phyloP scores from a whole-genome alignment of 2,329 filamentous ascomycete genomes.

The Fusarium sp. region DNA sequence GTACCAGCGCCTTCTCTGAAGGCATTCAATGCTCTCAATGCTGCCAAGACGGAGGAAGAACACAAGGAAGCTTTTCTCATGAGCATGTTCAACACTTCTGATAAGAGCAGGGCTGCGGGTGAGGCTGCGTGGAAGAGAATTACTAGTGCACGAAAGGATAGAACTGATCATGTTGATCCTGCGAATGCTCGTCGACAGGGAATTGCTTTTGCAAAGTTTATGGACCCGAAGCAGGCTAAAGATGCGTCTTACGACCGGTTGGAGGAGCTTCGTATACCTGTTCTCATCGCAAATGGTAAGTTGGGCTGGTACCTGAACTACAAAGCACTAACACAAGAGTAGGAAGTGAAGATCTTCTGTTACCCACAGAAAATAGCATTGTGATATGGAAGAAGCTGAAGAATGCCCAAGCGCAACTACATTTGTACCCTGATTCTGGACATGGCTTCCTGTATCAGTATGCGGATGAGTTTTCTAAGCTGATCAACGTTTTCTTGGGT shows the following conservation, averaged over 20 bases:
- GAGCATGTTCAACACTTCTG: slow-evolving; percentile 47
- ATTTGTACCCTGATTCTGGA: slow-evolving; percentile 49
- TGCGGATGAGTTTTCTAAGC: slow-evolving; percentile 43
- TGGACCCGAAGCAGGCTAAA: slow-evolving; percentile 45
- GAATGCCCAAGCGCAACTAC: slow-evolving; percentile 44
- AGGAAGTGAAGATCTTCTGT: slow-evolving; percentile 48
- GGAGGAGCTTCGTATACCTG: slow-evolving; percentile 47
- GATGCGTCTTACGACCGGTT: slow-evolving; percentile 49
- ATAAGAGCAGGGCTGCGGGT: slow-evolving; percentile 45
- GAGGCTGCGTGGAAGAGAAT: slow-evolving; percentile 49
- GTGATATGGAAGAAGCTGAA: slow-evolving; percentile 50
- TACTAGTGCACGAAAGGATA: slow-evolving; percentile 37
- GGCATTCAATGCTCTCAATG: slow-evolving; percentile 47
- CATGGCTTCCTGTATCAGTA: slow-evolving; percentile 51
- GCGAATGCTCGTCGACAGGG: slow-evolving; percentile 44
- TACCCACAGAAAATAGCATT: slow-evolving; percentile 51
- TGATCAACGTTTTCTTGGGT: slow-evolving; percentile 48
- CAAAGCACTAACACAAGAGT: background rate
- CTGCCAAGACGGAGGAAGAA: slow-evolving; percentile 46
- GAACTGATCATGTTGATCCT: slow-evolving; percentile 39
- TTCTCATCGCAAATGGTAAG: slow-evolving; percentile 52
- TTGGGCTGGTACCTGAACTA: background rate
- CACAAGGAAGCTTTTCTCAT: slow-evolving; percentile 46
- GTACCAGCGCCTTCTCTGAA: slow-evolving; percentile 42
- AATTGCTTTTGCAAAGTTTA: slow-evolving; percentile 48